phyloP scores from a whole-genome alignment of 176 grass and related monocot genomes.

The Poa pratensis region DNA sequence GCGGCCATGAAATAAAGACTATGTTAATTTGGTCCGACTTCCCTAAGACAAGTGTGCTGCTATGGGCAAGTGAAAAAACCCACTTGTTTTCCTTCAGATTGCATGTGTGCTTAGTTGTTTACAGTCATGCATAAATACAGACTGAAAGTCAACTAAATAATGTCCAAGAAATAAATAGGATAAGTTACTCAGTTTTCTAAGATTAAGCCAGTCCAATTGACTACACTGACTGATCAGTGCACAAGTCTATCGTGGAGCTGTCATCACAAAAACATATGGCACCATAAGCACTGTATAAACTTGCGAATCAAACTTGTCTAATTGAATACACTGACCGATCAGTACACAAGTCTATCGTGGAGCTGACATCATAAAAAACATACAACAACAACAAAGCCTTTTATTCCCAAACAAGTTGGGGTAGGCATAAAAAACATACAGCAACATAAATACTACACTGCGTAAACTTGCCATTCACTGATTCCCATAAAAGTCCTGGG shows the following conservation, averaged over 20 bases:
- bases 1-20: neutral
- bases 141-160: slow-evolving; percentile 25
- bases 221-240: neutral
- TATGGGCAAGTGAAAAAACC: neutral
- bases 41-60: neutral
- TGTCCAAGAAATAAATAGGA: slow-evolving; percentile 30
- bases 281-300: neutral
- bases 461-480: neutral
- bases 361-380: slow-evolving; percentile 4
- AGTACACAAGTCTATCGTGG: neutral
- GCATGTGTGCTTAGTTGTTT: neutral
- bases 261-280: slow-evolving; percentile 5
- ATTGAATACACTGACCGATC: neutral
- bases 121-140: slow-evolving; percentile 15
- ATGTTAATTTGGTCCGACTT: slow-evolving; percentile 9
- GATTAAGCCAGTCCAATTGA: slow-evolving; percentile 15
- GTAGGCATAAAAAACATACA: no score
- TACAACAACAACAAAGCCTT: slow-evolving; percentile 18
- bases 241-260: neutral
- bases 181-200: slow-evolving; percentile 10
- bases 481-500: neutral
- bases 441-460: slow-evolving; percentile 8
- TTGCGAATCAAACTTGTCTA: neutral
- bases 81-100: slow-evolving; percentile 6
- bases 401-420: no score